A percentile compares a stretch with the other conserved stretches of the same genome.
Evolutionary conservation across 2,329 filamentous ascomycete species (phyloP).

Genomic region (Sporothrix mexicana): DNA sequence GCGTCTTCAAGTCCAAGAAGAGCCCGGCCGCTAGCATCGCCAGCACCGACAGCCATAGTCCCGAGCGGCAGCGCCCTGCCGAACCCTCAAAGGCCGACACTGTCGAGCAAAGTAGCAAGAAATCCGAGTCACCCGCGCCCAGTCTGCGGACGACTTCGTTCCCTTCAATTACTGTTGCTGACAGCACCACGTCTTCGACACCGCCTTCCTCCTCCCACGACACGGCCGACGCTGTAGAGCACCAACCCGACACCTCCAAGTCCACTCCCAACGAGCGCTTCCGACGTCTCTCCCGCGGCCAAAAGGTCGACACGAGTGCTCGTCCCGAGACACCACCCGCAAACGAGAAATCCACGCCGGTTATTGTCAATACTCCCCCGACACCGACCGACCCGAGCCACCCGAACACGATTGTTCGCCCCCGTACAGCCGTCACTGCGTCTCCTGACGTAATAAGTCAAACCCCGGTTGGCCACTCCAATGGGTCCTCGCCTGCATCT

Average conservation of each 20-base stretch:
- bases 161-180: slow-evolving; percentile 33
- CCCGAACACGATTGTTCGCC: slow-evolving; percentile 35
- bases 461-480: slow-evolving; percentile 44
- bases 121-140: slow-evolving; percentile 1
- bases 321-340: slow-evolving; percentile 57
- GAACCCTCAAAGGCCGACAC: background rate
- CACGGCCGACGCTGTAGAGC: background rate
- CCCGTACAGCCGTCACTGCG: slow-evolving; percentile 21
- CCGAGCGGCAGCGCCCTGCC: slow-evolving; percentile 39
- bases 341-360: slow-evolving; percentile 53
- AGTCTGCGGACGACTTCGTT: slow-evolving; percentile 26
- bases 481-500: slow-evolving; percentile 61
- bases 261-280: slow-evolving; percentile 38
- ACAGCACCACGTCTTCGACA: background rate
- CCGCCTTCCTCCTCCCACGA: background rate
- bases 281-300: slow-evolving; percentile 43
- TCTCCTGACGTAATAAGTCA: slow-evolving; percentile 34
- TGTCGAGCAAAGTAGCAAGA: slow-evolving; percentile 32
- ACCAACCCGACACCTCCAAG: slow-evolving; percentile 33
- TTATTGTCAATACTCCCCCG: slow-evolving; percentile 70
- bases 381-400: slow-evolving; percentile 60
- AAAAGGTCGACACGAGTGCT: slow-evolving; percentile 43
- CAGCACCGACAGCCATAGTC: slow-evolving; percentile 53
- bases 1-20: slow-evolving; percentile 69
- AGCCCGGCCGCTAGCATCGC: slow-evolving; percentile 45